phyloP scores from a whole-genome alignment of 2,329 filamentous ascomycete species.

The Colletotrichum lindemuthianum region DNA sequence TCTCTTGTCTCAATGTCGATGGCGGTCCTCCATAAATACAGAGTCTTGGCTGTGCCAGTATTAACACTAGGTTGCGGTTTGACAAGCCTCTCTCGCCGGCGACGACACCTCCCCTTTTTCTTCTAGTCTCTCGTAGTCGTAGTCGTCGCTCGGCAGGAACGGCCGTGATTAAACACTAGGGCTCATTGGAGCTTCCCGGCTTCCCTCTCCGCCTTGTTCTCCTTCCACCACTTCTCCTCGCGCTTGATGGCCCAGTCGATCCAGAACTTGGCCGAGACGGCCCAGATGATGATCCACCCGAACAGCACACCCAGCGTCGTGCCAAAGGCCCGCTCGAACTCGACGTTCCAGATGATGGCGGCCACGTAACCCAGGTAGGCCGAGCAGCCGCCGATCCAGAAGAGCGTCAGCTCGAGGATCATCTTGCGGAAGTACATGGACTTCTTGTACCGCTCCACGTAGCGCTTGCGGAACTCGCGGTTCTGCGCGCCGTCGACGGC shows the following conservation, averaged over 20 bases:
- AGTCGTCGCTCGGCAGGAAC: background rate
- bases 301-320: slow-evolving; percentile 28
- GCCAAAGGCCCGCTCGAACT: slow-evolving; percentile 32
- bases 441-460: slow-evolving; percentile 33
- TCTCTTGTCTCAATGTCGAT: slow-evolving; percentile 11
- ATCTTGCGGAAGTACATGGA: slow-evolving; percentile 35
- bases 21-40: slow-evolving; percentile 26
- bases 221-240: slow-evolving; percentile 32
- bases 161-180: slow-evolving; percentile 34
- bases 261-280: slow-evolving; percentile 27
- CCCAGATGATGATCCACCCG: slow-evolving; percentile 34
- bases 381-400: slow-evolving; percentile 33
- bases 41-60: slow-evolving; percentile 20
- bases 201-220: slow-evolving; percentile 30
- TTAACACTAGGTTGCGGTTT: slow-evolving; percentile 31
- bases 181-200: slow-evolving; percentile 32
- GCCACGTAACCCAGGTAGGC: slow-evolving; percentile 29
- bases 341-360: slow-evolving; percentile 32
- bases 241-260: slow-evolving; percentile 31
- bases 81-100: background rate
- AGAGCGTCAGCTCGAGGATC: slow-evolving; percentile 32
- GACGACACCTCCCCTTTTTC: background rate
- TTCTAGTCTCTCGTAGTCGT: background rate
- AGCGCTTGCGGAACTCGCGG: slow-evolving; percentile 29
- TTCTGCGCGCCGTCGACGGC: slow-evolving; percentile 34